These are phyloP conservation scores for Parathielavia appendiculata DNA, from an alignment of 495 filamentous ascomycete species.

Conservation along the genomic window DNA sequence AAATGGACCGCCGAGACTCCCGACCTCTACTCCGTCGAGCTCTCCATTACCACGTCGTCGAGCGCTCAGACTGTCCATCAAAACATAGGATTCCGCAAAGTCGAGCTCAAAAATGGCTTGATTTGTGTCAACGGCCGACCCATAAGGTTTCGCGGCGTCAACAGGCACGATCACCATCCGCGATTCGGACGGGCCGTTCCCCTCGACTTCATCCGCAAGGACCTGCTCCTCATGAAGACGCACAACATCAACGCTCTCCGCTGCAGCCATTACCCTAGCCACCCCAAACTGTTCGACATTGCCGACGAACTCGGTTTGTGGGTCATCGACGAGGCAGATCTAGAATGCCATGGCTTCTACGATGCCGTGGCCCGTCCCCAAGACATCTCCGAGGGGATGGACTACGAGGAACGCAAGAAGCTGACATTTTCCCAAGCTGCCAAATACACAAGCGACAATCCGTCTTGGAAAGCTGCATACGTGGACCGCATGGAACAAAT, in stretches of 20 bases:
- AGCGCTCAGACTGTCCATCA: slow-evolving; percentile 14
- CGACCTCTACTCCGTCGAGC: slow-evolving; percentile 48
- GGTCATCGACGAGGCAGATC: slow-evolving; percentile 67
- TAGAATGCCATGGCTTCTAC: slow-evolving; percentile 67
- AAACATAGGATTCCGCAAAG: slow-evolving; percentile 53
- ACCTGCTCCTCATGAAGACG: slow-evolving; percentile 61
- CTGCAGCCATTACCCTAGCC: slow-evolving; percentile 58
- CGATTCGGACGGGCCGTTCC: slow-evolving; percentile 55
- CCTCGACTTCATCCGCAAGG: slow-evolving; percentile 49
- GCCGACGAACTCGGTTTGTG: slow-evolving; percentile 64
- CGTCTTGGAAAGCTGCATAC: slow-evolving; percentile 58
- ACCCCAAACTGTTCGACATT: slow-evolving; percentile 54
- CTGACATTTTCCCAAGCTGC: slow-evolving; percentile 48
- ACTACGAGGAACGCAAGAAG: slow-evolving; percentile 51
- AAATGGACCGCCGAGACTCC: slow-evolving; percentile 68
- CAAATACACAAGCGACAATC: slow-evolving; percentile 57
- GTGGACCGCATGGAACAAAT: slow-evolving; percentile 60
- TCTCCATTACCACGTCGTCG: slow-evolving; percentile 25
- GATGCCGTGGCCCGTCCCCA: slow-evolving; percentile 42
- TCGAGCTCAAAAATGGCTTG: slow-evolving; percentile 53
- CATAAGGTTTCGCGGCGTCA: slow-evolving; percentile 55
- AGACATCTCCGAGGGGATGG: slow-evolving; percentile 43
- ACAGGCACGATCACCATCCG: slow-evolving; percentile 62
- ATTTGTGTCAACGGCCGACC: slow-evolving; percentile 55
- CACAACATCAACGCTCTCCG: slow-evolving; percentile 64